A percentile compares a stretch with the other conserved stretches of the same genome.
Evolutionary conservation across 2,329 filamentous ascomycete genomes (phyloP).

Genomic region (Trichophyton benhamiae): DNA sequence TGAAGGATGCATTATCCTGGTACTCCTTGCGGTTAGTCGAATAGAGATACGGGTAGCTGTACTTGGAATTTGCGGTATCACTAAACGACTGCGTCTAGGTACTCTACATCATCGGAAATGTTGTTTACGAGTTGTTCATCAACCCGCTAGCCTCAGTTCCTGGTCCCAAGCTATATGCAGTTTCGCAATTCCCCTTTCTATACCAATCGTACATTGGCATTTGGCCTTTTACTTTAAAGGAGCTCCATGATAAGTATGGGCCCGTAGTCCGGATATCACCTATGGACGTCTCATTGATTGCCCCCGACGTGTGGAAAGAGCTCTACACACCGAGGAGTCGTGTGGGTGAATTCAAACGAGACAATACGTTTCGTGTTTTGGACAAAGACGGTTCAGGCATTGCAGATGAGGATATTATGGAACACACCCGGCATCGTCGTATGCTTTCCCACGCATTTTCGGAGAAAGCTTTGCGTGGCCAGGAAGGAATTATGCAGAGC

Average conservation of each 20-base stretch:
- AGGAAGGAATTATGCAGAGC: slow-evolving; percentile 23
- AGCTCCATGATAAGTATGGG: slow-evolving; percentile 15
- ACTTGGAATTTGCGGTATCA: neutral
- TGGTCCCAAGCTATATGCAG: slow-evolving; percentile 6
- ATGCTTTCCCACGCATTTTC: slow-evolving; percentile 27
- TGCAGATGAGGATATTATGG: slow-evolving; percentile 18
- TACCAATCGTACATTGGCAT: slow-evolving; percentile 2
- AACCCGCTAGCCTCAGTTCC: slow-evolving; percentile 7
- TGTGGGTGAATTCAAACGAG: slow-evolving; percentile 16
- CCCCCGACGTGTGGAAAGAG: slow-evolving; percentile 22
- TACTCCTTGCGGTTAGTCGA: neutral
- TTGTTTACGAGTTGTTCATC: slow-evolving; percentile 9
- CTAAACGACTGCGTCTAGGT: neutral
- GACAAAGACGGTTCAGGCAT: slow-evolving; percentile 12
- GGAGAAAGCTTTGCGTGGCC: slow-evolving; percentile 22
- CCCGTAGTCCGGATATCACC: slow-evolving; percentile 30
- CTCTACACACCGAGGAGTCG: slow-evolving; percentile 26
- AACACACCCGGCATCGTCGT: slow-evolving; percentile 24
- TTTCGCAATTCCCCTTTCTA: slow-evolving; percentile 2
- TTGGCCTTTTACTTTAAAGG: neutral
- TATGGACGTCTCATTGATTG: slow-evolving; percentile 27
- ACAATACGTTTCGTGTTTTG: slow-evolving; percentile 14
- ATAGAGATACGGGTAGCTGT: no score
- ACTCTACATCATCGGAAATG: neutral
- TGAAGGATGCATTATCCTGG: neutral